These are phyloP conservation scores for Neonectria coccinea DNA, from an alignment of 2,329 filamentous ascomycete genomes.

Conservation along the genomic window DNA sequence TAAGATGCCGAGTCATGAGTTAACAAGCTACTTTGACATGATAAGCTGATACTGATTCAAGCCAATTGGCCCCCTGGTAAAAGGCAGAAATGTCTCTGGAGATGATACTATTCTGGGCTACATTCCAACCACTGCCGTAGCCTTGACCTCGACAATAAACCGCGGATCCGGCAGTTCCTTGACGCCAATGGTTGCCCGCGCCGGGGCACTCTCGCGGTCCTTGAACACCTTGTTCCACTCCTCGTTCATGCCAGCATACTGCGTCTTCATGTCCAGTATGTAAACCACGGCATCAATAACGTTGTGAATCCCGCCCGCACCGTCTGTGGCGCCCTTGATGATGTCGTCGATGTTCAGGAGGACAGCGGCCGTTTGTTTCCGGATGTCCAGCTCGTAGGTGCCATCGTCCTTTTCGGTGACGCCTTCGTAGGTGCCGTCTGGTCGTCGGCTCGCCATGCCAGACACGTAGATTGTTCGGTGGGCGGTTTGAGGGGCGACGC, in stretches of 20 bases:
- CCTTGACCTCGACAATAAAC: constrained; percentile 50
- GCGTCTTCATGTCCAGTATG: constrained; percentile 54
- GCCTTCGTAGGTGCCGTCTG: constrained; percentile 51
- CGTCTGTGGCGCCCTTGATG: constrained; percentile 51
- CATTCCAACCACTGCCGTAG: constrained; percentile 19
- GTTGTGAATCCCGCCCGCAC: constrained; percentile 52
- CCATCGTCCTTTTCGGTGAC: constrained; percentile 53
- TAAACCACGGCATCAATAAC: constrained; percentile 56
- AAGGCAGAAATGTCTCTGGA: too few species aligned
- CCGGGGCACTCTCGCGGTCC: constrained; percentile 52
- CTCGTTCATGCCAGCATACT: constrained; percentile 59
- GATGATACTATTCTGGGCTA: constrained; percentile 4
- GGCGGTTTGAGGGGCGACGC: constrained; percentile 46
- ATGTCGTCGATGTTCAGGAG: constrained; percentile 53
- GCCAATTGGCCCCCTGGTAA: neutral
- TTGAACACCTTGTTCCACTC: constrained; percentile 59
- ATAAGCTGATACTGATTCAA: neutral
- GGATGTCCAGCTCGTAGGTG: constrained; percentile 50
- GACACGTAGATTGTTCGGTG: constrained; percentile 56
- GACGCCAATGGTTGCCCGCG: constrained; percentile 49
- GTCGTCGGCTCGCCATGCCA: constrained; percentile 51
- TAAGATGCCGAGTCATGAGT: neutral
- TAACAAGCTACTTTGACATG: neutral
- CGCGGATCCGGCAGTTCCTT: constrained; percentile 48
- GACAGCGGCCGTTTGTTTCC: constrained; percentile 53